Base-by-base conservation (phyloP, 257 asterid species). In the Solanum corneliomulleri region DNA sequence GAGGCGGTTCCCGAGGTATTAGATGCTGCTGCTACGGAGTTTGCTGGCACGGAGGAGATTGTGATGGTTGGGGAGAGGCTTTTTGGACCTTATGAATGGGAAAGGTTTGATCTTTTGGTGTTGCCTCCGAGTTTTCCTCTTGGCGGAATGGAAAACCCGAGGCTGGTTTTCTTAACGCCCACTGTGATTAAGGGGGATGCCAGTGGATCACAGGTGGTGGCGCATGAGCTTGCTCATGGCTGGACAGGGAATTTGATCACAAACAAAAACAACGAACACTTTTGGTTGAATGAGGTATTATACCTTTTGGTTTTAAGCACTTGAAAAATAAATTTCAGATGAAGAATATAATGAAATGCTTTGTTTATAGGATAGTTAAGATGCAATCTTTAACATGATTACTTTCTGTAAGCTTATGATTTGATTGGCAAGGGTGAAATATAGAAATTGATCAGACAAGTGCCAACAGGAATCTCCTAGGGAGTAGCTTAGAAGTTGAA, bases 241-340 rank as follows among this genome's bases (percentile, higher is more conserved):
- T 97, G 99, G 98, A 97, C 99, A 0, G 99, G 99, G 91, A 97
- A 97, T 85, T 92, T 97, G 95, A 95, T 95, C 71, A 97, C 99
- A n/a, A 97, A 95, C 92, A 97, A 95, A 93, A 94, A 88, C 86
- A 95, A 95, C 86, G 96, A 97, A 7, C 99, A 97, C 90, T 97
- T 97, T 93, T 97, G 99, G 99, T 92, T 97, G 93, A 97, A 97
- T 89, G 99, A 97, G 99, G 99, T 97, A 90, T n/a, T 20, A 31
- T 78, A 72, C 9, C 6, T 45, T 82, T 15, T 11, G 70, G 70
- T 23, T 62, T n/a, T 62, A 66, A 66, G 35, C 35, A 66, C 72
- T 66, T 25, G 74, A 68, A 31, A 70, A 70, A 31, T 33, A 56
- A 56, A 56, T 56, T 56, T 18, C 62, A 18, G 25, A 70, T 33